phyloP scores from a whole-genome alignment of 352 stramenopile species.

The Phytophthora ohioensis region DNA sequence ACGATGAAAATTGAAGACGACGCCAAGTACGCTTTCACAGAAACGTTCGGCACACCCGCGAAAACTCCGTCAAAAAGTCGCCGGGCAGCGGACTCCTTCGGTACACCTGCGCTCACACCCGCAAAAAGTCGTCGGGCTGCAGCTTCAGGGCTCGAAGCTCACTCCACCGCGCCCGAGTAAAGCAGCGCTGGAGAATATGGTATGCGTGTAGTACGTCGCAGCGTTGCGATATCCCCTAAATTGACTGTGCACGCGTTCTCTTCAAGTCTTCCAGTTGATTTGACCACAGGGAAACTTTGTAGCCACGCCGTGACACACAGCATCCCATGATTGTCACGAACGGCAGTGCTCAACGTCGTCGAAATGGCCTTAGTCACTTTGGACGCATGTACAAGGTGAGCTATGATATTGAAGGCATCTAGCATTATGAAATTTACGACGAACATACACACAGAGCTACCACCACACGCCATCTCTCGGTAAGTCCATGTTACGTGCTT shows the following conservation, averaged over 20 bases:
- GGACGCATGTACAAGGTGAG: not conserved
- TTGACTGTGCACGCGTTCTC: slow-evolving; percentile 32
- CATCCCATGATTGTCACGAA: not conserved
- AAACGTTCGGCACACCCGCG: slow-evolving; percentile 9
- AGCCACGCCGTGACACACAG: slow-evolving; percentile 1
- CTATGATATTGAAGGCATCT: slow-evolving; percentile 28
- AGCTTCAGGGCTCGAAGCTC: slow-evolving; percentile 40
- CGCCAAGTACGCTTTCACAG: slow-evolving; percentile 35
- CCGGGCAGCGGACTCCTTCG: slow-evolving; percentile 9
- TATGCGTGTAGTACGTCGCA: slow-evolving; percentile 18
- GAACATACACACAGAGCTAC: slow-evolving; percentile 32
- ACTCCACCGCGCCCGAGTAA: slow-evolving; percentile 40
- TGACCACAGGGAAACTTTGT: slow-evolving; percentile 18
- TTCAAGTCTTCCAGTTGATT: slow-evolving; percentile 18
- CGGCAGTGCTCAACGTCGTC: not conserved
- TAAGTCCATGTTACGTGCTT: slow-evolving; percentile 33
- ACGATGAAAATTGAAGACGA: slow-evolving; percentile 69
- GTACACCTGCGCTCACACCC: slow-evolving; percentile 23
- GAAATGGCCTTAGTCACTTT: not conserved
- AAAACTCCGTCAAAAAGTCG: slow-evolving; percentile 21
- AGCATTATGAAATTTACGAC: slow-evolving; percentile 41
- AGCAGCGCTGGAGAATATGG: slow-evolving; percentile 18
- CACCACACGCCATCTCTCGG: slow-evolving; percentile 28
- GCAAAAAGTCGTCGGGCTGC: slow-evolving; percentile 21
- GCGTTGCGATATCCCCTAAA: slow-evolving; percentile 13